Percentiles rank a stretch among this genome's conserved stretches.
phyloP scores from a whole-genome alignment of 2,329 filamentous ascomycete species.

The Rhynchosporium secalis region DNA sequence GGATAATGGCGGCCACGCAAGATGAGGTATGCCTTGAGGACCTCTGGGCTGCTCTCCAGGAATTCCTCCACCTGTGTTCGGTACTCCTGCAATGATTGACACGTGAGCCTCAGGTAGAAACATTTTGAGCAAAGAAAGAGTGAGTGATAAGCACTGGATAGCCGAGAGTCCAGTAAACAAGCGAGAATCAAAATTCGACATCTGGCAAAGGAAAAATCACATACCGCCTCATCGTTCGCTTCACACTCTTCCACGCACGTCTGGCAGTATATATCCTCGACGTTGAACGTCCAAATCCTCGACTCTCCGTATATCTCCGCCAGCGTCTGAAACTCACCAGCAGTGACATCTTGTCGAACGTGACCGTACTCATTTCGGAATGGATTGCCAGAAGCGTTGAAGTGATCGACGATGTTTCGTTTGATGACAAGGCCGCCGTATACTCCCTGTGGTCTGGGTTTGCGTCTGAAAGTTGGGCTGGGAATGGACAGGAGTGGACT shows the following conservation, averaged over 20 bases:
- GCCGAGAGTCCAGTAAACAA: not conserved
- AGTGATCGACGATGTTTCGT: not conserved
- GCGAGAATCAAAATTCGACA: not conserved
- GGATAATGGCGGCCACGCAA: not conserved
- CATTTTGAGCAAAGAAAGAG: too few species aligned
- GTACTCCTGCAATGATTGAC: not conserved
- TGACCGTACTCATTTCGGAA: not conserved
- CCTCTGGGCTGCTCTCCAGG: not conserved
- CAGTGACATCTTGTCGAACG: not conserved
- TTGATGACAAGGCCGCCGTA: not conserved
- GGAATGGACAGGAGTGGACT: too few species aligned
- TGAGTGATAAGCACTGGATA: not conserved
- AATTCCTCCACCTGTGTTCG: not conserved
- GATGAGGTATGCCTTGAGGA: not conserved
- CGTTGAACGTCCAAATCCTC: not conserved
- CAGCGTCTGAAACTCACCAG: not conserved
- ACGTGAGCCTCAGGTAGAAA: not conserved
- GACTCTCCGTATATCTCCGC: slow-evolving; percentile 1
- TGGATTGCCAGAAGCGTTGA: not conserved
- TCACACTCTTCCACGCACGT: not conserved
- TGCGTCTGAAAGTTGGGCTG: too few species aligned
- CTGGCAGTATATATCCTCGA: not conserved
- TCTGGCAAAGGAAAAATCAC: not conserved
- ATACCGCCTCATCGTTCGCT: not conserved
- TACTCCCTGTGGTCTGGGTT: too few species aligned